These are phyloP conservation scores for Fraxinus xanthoxyloides DNA, from an alignment of 305 asterid species.

Conservation along the genomic window DNA sequence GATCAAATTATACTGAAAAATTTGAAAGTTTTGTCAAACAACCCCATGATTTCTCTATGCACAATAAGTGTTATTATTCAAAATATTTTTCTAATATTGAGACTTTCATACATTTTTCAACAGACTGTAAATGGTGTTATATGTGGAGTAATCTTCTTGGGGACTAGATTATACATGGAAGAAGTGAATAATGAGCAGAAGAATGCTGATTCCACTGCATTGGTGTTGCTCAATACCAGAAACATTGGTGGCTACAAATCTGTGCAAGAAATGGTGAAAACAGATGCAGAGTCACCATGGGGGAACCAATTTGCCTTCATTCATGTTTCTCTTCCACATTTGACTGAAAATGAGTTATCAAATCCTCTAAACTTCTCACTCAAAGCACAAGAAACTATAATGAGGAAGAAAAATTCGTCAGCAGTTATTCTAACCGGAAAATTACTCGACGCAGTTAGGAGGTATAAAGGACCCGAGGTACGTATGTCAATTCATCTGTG, in stretches of 20 bases:
- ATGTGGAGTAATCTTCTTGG: slow-evolving; percentile 62
- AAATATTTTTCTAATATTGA: background rate
- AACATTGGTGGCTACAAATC: slow-evolving; percentile 62
- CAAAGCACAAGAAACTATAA: slow-evolving; percentile 41
- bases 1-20: background rate
- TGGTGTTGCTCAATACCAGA: slow-evolving; percentile 74
- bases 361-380: slow-evolving; percentile 50
- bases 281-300: slow-evolving; percentile 60
- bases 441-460: slow-evolving; percentile 50
- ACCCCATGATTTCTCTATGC: background rate
- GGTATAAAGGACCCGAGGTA: slow-evolving; percentile 72
- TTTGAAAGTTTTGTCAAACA: too few species aligned
- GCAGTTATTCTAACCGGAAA: slow-evolving; percentile 59
- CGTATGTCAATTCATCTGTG: background rate
- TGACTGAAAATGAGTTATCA: slow-evolving; percentile 4
- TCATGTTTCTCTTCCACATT: slow-evolving; percentile 57
- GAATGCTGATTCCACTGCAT: slow-evolving; percentile 50
- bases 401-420: slow-evolving; percentile 51
- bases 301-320: slow-evolving; percentile 83
- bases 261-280: slow-evolving; percentile 60
- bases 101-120: background rate
- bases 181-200: slow-evolving; percentile 26
- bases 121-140: slow-evolving; percentile 80
- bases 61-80: background rate
- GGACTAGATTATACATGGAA: slow-evolving; percentile 66